Conservation (phyloP, 2,329 filamentous ascomycete species). For the Aspergillus viridinutans region DNA sequence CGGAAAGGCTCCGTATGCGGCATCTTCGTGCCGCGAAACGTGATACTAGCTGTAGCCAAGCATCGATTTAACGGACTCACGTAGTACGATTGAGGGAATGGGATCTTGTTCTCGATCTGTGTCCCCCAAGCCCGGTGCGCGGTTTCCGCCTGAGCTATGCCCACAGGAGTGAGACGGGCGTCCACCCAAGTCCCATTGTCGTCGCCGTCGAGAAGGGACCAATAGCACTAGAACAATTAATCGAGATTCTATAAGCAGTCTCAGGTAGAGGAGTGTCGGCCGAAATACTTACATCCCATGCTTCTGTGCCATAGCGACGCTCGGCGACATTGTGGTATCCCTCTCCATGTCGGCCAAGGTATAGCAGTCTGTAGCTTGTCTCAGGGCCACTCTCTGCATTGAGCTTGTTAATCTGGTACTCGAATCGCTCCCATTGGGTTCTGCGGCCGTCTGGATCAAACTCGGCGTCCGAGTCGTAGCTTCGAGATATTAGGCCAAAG, state of each 20-base stretch:
- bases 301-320: conserved; percentile 52
- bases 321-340: conserved; percentile 61
- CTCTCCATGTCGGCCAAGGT: conserved; percentile 58
- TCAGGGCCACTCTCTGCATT: conserved; percentile 36
- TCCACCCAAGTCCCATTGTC: conserved; percentile 54
- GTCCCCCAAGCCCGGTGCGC: conserved; percentile 46
- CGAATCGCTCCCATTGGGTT: conserved; percentile 56
- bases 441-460: conserved; percentile 27
- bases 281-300: conserved; percentile 52
- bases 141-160: conserved; percentile 48
- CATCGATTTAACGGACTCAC: conserved; percentile 57
- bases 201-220: conserved; percentile 56
- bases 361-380: conserved; percentile 53
- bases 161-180: conserved; percentile 52
- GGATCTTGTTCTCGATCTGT: conserved; percentile 47
- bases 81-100: conserved; percentile 53
- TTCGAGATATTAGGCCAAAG: conserved; percentile 48
- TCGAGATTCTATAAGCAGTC: background rate
- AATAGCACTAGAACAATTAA: conserved; percentile 47
- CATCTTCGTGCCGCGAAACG: conserved; percentile 47
- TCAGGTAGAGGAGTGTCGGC: background rate
- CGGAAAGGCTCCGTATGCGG: conserved; percentile 45
- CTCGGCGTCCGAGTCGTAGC: conserved; percentile 40
- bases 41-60: conserved; percentile 53
- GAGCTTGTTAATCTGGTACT: conserved; percentile 44